A percentile compares a stretch with the other conserved stretches of the same genome.
Conservation (phyloP, 192 early-diverging fungal genomes). For the Mortierella claussenii region DNA sequence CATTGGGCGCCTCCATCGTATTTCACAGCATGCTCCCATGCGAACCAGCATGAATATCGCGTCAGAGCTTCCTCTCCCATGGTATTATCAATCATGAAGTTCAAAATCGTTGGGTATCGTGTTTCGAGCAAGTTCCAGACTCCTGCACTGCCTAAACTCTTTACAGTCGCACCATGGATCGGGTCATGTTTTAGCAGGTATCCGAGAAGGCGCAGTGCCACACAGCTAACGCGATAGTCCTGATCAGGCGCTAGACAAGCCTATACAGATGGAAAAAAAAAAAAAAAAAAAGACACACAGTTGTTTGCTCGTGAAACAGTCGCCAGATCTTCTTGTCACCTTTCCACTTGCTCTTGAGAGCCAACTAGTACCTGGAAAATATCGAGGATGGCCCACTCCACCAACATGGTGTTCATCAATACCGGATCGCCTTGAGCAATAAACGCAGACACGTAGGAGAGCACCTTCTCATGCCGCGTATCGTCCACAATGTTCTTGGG, state of each 20-base stretch:
- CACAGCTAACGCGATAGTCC: constrained; percentile 54
- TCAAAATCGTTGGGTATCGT: constrained; percentile 26
- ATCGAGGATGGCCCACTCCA: constrained; percentile 56
- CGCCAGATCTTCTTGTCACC: too few relatives aligned
- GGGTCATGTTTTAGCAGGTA: constrained; percentile 31
- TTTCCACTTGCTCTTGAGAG: too few relatives aligned
- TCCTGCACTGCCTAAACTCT: background rate
- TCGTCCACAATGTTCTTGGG: constrained; percentile 79
- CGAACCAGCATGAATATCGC: constrained; percentile 52
- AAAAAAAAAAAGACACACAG: background rate
- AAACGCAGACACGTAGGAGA: constrained; percentile 68
- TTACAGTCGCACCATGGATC: background rate
- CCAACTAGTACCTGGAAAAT: constrained; percentile 54
- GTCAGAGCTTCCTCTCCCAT: constrained; percentile 45
- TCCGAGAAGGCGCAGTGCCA: constrained; percentile 51
- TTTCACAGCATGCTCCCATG: constrained; percentile 32
- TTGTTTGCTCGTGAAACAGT: too few relatives aligned
- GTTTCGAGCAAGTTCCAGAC: constrained; percentile 31
- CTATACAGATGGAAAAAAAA: background rate
- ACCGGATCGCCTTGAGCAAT: constrained; percentile 40
- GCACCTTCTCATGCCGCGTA: constrained; percentile 79
- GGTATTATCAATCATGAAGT: constrained; percentile 48
- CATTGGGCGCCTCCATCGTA: constrained; percentile 54
- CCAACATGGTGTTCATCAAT: constrained; percentile 35
- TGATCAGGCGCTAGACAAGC: constrained; percentile 21